Evolutionary conservation across 2,329 filamentous ascomycete species (phyloP), one percentile per base, ranked within the genome.

Genomic region (Pseudocercospora musae): DNA sequence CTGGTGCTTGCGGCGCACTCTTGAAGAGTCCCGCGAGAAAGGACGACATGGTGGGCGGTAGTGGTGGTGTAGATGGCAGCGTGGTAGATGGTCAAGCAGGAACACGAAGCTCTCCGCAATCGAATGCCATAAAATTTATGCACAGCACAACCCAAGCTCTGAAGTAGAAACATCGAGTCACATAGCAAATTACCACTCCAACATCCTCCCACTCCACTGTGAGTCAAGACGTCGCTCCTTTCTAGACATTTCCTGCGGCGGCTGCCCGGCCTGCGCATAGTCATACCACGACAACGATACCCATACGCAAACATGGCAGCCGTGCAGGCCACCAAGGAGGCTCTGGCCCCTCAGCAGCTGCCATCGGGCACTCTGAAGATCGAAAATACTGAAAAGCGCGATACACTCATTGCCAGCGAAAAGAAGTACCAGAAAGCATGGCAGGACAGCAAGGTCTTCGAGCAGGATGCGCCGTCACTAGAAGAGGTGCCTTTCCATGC

Each of bases 401-500:
- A 96, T 73, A 85, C 88, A 56, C 82, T 96, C 69, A 88, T 95
- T 70, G 86, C 86, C 31, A 85, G 89, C 72, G 94, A 98, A 81
- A 96, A 95, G 81, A 92, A 92, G 75, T 97, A 96, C 79, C 94
- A 98, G 80, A 81, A 88, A 74, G 83, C 88, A 85, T 96, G 92
- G 92, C 85, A 89, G 73, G 82, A 90, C 62, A 82, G 86, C 70
- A 84, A 84, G 67, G 81, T 96, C 70, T 99, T 98, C 84, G 85
- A 97, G 78, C 84, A 88, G 71, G 82, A 98, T 78, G 92, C 95
- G 23, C 95, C 95, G 33, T 87, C 90, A 20, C 86, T 87, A 57
- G 79, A 84, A 66, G 92, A 97, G 70, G 85, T 92, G 67, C 90
- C 92, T 63, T 86, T 89, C 69, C 84, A 89, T 73, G 87, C 89